These are phyloP conservation scores for Coniella vitis DNA, from an alignment of 2,329 filamentous ascomycete species.

Conservation along the genomic window DNA sequence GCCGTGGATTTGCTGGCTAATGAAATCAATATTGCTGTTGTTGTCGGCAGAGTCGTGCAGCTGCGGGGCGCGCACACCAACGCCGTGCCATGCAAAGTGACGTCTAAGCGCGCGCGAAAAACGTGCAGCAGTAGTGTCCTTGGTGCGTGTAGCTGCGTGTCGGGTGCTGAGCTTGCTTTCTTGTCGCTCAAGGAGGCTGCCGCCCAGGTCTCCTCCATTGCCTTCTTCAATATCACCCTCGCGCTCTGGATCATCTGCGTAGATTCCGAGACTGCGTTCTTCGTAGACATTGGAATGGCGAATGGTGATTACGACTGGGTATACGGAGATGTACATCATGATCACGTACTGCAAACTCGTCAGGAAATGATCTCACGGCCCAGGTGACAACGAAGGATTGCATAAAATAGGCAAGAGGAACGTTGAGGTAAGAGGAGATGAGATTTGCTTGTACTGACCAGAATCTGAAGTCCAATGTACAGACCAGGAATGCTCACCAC, in stretches of 20 bases:
- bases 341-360: conserved; percentile 38
- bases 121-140: conserved; percentile 20
- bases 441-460: conserved; percentile 20
- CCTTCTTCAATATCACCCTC: conserved; percentile 2
- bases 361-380: too few relatives aligned
- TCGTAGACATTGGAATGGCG: conserved; percentile 68
- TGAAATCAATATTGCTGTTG: conserved; percentile 40
- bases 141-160: conserved; percentile 1
- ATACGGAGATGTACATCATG: conserved; percentile 62
- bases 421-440: too few relatives aligned
- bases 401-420: too few relatives aligned
- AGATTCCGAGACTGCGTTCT: conserved; percentile 58
- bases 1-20: conserved; percentile 48
- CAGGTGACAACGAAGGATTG: too few relatives aligned
- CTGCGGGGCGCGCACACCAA: conserved; percentile 30
- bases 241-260: conserved; percentile 29
- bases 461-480: conserved; percentile 51
- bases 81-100: conserved; percentile 36
- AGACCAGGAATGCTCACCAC: conserved; percentile 52
- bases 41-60: conserved; percentile 27
- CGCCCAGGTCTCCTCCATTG: not conserved
- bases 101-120: conserved; percentile 30
- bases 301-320: conserved; percentile 56
- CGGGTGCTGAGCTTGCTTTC: not conserved
- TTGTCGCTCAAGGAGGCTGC: not conserved